Base-by-base conservation (phyloP, 805 yeast genomes). In the Lipomyces spencermartinsiae region DNA sequence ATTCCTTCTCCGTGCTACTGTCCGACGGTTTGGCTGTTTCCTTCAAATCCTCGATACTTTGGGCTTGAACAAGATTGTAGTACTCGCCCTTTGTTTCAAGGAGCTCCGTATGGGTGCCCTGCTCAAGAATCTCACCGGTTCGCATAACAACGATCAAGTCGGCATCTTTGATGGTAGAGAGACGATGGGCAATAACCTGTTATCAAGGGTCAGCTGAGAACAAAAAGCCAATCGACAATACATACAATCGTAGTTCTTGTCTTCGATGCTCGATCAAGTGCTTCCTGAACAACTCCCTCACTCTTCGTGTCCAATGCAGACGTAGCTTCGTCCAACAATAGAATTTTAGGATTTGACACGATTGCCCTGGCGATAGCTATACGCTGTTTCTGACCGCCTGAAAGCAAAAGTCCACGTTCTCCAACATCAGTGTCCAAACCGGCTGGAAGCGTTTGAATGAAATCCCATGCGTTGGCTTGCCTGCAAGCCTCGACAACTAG, bases 341-440 rank as follows among this genome's bases (percentile, higher is more conserved):
- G 77, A 10, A 88, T 81, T 43, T 82, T 79, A 4, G 91, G 91
- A 34, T 84, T 80, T 46, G 84, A 78, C 53, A 87, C 80, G 60
- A 87, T 77, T 0, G 90, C 85, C 68, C 91, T 81, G 0, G 91
- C 91, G 64, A 87, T 78, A 7, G 90, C 88, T 16, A 87, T 82
- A 69, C 91, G 77, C 74, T 87, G 91, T 74, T 84, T 86, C 73
- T 88, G 91, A 16, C 91, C 91, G 16, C 91, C 91, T 74, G 90
- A 86, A 70, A 87, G 78, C 71, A 86, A 88, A 6, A 85, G 82
- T 19, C 86, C 86, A 62, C 85, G 84, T 7, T 89, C 81, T 1
- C 91, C 90, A 61, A 88, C 76, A 25, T 67, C 64, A 14, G 77
- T 82, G 49, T 87, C 86, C 51, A 86, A 76, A n/a, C 83, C 83